A percentile compares a stretch with the other conserved stretches of the same genome.
Evolutionary conservation across 78 protist species (phyloP).

Genomic region (Trichosphaerium sp.): DNA sequence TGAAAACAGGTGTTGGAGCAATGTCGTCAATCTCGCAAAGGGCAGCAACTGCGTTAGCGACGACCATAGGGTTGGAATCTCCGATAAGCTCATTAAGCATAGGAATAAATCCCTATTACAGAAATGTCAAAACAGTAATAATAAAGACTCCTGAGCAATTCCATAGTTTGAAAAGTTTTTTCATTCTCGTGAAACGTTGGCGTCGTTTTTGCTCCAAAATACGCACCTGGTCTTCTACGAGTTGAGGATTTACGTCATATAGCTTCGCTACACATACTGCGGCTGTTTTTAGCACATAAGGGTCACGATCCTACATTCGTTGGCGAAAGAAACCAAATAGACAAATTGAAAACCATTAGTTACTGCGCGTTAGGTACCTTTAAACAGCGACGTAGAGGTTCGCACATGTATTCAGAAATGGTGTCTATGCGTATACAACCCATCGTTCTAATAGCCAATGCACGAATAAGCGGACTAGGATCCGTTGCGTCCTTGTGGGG

Average conservation of each 20-base stretch:
- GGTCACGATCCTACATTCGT: constrained; percentile 72
- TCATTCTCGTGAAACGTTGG: background rate
- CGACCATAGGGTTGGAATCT: constrained; percentile 96
- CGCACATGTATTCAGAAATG: constrained; percentile 85
- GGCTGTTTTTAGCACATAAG: constrained; percentile 97
- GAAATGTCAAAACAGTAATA: background rate
- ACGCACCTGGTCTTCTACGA: constrained; percentile 85
- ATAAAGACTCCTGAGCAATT: background rate
- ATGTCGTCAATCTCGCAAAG: constrained; percentile 81
- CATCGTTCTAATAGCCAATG: constrained; percentile 98
- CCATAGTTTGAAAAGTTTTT: background rate
- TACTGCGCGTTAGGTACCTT: constrained; percentile 13
- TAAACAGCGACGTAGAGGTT: constrained; percentile 79
- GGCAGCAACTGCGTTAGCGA: constrained; percentile 95
- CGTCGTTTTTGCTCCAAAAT: constrained; percentile 24
- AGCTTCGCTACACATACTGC: constrained; percentile 96
- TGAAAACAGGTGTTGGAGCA: constrained; percentile 29
- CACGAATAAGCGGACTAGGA: constrained; percentile 91
- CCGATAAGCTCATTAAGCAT: constrained; percentile 56
- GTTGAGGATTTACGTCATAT: constrained; percentile 80
- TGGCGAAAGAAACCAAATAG: background rate
- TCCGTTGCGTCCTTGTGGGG: constrained; percentile 76
- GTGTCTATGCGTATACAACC: constrained; percentile 94
- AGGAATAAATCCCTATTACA: background rate
- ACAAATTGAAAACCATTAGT: background rate